Evolutionary conservation across 495 filamentous ascomycete genomes (phyloP).

Genomic region (Geopyxis carbonaria): DNA sequence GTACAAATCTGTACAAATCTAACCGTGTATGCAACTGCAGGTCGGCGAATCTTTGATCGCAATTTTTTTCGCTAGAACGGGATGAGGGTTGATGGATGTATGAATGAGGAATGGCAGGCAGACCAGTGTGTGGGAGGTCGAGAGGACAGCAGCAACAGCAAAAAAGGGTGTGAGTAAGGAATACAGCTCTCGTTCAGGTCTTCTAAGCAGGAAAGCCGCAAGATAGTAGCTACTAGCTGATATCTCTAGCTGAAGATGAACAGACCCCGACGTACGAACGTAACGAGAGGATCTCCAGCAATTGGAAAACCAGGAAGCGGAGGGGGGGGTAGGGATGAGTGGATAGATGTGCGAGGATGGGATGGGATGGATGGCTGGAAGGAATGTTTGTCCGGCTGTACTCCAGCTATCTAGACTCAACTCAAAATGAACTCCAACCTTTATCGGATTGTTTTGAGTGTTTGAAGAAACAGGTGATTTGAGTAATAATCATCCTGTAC

Average conservation of each 20-base stretch:
- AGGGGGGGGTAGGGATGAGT: not conserved
- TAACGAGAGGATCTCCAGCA: conserved; percentile 4
- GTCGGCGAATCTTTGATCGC: too few relatives aligned
- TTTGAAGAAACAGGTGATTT: not conserved
- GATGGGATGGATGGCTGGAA: not conserved
- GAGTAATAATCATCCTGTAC: not conserved
- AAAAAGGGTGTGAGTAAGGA: not conserved
- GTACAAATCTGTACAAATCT: too few relatives aligned
- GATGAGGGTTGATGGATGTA: too few relatives aligned
- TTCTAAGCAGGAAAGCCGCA: conserved; percentile 1
- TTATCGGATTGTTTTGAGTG: not conserved
- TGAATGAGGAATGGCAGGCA: too few relatives aligned
- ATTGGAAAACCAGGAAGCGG: too few relatives aligned
- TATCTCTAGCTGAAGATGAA: not conserved
- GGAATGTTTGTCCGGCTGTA: not conserved
- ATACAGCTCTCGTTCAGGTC: not conserved
- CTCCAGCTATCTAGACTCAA: not conserved
- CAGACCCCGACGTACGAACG: too few relatives aligned
- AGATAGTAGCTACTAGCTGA: conserved; percentile 1
- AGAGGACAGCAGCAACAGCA: too few relatives aligned
- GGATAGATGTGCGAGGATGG: not conserved
- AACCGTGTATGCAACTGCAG: too few relatives aligned
- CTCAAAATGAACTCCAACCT: not conserved
- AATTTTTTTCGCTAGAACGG: too few relatives aligned
- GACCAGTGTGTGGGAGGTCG: too few relatives aligned